Conservation (phyloP, 176 grass and related monocot species). For the Oryza coarctata region DNA sequence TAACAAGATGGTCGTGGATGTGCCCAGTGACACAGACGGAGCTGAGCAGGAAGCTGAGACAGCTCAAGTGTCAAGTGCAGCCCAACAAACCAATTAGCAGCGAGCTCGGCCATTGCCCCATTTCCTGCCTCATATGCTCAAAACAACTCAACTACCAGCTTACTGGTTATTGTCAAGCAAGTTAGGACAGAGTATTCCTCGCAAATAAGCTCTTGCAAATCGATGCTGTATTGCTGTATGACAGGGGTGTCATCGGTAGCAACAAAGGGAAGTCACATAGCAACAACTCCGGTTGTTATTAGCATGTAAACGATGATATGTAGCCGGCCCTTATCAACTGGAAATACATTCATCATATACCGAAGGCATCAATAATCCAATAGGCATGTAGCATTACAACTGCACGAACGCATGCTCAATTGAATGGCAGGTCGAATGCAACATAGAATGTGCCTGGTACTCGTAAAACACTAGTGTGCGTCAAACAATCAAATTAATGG, state of each 20-base stretch:
- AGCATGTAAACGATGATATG: too few species aligned
- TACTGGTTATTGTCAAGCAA: background rate
- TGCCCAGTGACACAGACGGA: background rate
- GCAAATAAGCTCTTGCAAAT: background rate
- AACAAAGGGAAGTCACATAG: too few species aligned
- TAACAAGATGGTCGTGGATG: conserved; percentile 38
- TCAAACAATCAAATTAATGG: too few species aligned
- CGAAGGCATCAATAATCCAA: too few species aligned
- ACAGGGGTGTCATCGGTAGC: background rate
- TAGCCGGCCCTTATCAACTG: too few species aligned
- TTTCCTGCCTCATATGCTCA: background rate
- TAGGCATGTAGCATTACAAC: too few species aligned
- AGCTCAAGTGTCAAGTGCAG: conserved; percentile 28
- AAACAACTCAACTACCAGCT: background rate
- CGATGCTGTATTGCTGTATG: background rate
- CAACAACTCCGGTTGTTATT: too few species aligned
- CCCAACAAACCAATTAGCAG: conserved; percentile 31
- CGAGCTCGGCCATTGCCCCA: background rate
- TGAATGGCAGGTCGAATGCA: too few species aligned
- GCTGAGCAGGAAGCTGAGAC: conserved; percentile 2
- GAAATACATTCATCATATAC: too few species aligned
- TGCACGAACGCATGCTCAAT: too few species aligned
- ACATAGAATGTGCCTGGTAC: too few species aligned
- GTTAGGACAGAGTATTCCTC: background rate
- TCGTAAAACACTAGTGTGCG: too few species aligned